Evolutionary conservation across 2,329 filamentous ascomycete genomes (phyloP).

Genomic region (Fusarium haematococcum): DNA sequence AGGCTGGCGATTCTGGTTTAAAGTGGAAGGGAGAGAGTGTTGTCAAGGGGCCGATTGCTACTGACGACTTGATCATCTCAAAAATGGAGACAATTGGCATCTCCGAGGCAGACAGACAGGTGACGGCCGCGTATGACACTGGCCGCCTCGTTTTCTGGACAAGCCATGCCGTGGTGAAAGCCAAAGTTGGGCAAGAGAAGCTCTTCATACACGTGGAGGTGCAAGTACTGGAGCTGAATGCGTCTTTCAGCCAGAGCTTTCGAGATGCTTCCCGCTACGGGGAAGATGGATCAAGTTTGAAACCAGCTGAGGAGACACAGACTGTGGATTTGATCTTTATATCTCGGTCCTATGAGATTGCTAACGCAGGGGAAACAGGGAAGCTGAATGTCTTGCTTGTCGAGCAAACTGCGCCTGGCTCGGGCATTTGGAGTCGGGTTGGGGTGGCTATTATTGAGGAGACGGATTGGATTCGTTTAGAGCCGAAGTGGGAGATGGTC

Average conservation of each 20-base stretch:
- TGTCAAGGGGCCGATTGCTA: not conserved
- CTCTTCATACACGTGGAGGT: not conserved
- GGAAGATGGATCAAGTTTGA: not conserved
- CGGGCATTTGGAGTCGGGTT: slow-evolving; percentile 7
- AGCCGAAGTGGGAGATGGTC: slow-evolving; percentile 5
- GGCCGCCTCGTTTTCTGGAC: slow-evolving; percentile 8
- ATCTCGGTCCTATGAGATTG: not conserved
- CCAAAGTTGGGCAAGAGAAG: not conserved
- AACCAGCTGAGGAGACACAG: no score
- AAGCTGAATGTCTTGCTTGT: slow-evolving; percentile 13
- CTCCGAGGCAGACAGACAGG: not conserved
- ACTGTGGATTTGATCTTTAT: not conserved
- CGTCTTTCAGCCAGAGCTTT: not conserved
- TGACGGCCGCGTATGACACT: not conserved
- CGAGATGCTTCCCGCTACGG: no score
- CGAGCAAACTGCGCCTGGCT: not conserved
- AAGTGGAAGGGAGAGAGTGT: not conserved
- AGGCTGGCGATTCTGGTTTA: not conserved
- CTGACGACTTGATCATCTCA: fast-evolving
- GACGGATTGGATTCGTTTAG: not conserved
- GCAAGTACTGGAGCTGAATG: not conserved
- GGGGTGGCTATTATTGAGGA: slow-evolving; percentile 1
- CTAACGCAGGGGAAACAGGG: not conserved
- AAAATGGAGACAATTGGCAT: not conserved
- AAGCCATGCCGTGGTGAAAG: not conserved